phyloP scores from a whole-genome alignment of 192 early-diverging fungal genomes.

The Pilobolus umbonatus region DNA sequence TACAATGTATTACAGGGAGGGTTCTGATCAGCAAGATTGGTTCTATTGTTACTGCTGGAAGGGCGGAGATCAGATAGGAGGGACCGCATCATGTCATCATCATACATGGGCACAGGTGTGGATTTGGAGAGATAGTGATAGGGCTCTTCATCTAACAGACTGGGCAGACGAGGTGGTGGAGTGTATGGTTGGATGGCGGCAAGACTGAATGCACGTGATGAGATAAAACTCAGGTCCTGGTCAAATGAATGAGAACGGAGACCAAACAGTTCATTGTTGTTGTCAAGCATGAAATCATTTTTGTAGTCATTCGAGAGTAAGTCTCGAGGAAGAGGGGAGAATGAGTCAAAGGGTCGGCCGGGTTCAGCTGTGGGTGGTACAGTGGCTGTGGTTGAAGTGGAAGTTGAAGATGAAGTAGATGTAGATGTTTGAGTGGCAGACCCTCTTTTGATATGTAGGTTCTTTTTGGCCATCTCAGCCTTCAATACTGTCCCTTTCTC shows the following conservation, averaged over 20 bases:
- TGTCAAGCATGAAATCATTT: slow-evolving; percentile 23
- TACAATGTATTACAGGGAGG: slow-evolving; percentile 98
- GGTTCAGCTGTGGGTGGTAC: neutral
- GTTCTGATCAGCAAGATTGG: slow-evolving; percentile 85
- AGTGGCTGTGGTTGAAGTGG: slow-evolving; percentile 6
- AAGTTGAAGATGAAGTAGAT: slow-evolving; percentile 17
- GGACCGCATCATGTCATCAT: slow-evolving; percentile 9
- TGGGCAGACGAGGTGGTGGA: neutral
- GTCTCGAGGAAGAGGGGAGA: slow-evolving; percentile 48
- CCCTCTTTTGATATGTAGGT: slow-evolving; percentile 91
- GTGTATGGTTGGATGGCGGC: neutral
- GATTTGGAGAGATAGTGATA: slow-evolving; percentile 31
- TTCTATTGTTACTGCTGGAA: slow-evolving; percentile 14
- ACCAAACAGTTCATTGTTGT: slow-evolving; percentile 38
- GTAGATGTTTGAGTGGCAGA: slow-evolving; percentile 14
- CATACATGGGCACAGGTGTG: slow-evolving; percentile 12
- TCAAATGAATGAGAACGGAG: slow-evolving; percentile 36
- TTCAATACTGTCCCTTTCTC: slow-evolving; percentile 81
- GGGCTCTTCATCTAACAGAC: neutral
- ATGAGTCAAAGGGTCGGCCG: slow-evolving; percentile 19
- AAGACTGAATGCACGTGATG: slow-evolving; percentile 16
- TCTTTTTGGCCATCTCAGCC: slow-evolving; percentile 99
- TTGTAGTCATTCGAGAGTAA: slow-evolving; percentile 42
- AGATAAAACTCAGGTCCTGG: slow-evolving; percentile 23
- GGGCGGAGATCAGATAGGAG: neutral